Conservation (phyloP, 257 asterid species). For the Euphrasia confusa region DNA sequence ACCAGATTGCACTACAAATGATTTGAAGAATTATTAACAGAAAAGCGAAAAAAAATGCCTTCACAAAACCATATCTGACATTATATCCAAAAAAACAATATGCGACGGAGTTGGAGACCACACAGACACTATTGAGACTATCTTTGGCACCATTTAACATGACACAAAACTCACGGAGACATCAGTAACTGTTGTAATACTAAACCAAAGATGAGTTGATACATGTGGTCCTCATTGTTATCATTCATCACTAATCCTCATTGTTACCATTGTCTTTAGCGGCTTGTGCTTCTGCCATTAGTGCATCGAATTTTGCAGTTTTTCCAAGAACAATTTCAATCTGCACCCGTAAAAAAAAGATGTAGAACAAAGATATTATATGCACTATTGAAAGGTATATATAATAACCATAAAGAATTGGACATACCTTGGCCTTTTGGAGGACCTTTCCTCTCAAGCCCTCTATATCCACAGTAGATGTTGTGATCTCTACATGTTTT, state of each 20-base stretch:
- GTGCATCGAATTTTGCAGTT: constrained; percentile 45
- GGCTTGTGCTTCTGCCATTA: constrained; percentile 62
- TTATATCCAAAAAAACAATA: too few species aligned
- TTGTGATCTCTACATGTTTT: constrained; percentile 56
- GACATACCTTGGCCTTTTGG: constrained; percentile 71
- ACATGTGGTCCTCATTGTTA: too few species aligned
- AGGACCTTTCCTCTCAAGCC: constrained; percentile 70
- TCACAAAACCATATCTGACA: too few species aligned
- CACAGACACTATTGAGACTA: too few species aligned
- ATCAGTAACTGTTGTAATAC: too few species aligned
- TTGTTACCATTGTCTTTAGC: constrained; percentile 38
- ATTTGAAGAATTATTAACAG: too few species aligned
- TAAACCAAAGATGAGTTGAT: too few species aligned
- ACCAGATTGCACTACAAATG: too few species aligned
- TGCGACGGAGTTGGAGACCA: too few species aligned
- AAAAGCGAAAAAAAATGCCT: too few species aligned
- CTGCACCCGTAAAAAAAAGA: constrained; percentile 18
- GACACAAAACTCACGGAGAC: too few species aligned
- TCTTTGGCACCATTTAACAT: too few species aligned
- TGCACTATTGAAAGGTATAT: neutral
- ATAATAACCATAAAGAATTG: neutral
- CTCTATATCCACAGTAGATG: constrained; percentile 77
- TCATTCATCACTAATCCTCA: constrained; percentile 29
- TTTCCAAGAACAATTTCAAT: constrained; percentile 54
- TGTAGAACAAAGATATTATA: neutral